Base-by-base conservation (phyloP, 164 flowering plant species). In the Amborella trichopoda region DNA sequence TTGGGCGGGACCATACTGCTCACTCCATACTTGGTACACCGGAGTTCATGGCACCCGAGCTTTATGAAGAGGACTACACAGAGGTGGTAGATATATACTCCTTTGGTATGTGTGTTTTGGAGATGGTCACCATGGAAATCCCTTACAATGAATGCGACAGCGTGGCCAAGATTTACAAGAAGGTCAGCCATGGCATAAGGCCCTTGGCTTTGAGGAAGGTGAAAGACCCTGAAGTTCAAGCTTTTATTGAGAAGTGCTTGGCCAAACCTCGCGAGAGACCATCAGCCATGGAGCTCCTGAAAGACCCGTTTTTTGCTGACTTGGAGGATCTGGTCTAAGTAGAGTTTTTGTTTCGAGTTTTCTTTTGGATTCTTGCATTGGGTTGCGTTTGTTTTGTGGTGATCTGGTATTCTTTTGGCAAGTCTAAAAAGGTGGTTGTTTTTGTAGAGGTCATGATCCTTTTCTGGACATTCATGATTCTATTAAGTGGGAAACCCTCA, bases 1-100 rank as follows among this genome's bases (percentile, higher is more conserved):
- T 77, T 22, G 86, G 84, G n/a, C 63, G 58, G 67, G 80, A 62
- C 53, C 86, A 73, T 42, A 57, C 49, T 3, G 95, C 95, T 0
- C 95, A 81, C 57, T 79, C 90, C 0, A 36, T 85, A 1, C 61
- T 85, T 0, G 95, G 90, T 11, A 85, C 95, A 11, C 95, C 95
- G 0, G 87, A 81, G 32, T 81, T 73, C 59, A 83, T 81, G 94
- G 89, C 94, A 3, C 94, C 86, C 2, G 89, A 83, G 71, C 68
- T 81, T 0, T 84, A 81, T 19, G 90, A 84, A 3, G 88, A 81
- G 67, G 55, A 77, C 27, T 85, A 85, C 66, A 85, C 84, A 0
- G 95, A 85, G 58, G 14, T 66, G 61, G 80, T 81, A 23, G 95
- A 85, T 54, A 81, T 81, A 22, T 85, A 85, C 61, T 75, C 91